Percentiles rank a stretch among this genome's conserved stretches.
phyloP scores from a whole-genome alignment of 192 early-diverging fungal species.

The Allomyces javanicus region DNA sequence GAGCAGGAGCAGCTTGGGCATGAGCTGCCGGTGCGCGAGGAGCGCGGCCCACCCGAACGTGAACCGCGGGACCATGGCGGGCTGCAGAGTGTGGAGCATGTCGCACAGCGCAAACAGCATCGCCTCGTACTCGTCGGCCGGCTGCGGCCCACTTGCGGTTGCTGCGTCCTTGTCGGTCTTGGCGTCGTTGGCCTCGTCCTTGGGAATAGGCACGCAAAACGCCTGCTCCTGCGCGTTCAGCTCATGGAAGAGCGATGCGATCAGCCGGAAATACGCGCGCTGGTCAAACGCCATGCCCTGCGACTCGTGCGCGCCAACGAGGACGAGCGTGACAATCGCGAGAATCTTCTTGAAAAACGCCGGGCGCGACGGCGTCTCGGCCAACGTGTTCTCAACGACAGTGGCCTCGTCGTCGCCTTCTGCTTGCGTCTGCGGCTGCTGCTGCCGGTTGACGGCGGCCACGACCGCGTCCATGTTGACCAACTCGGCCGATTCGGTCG shows the following conservation, averaged over 20 bases:
- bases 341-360: conserved; percentile 44
- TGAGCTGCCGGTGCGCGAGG: conserved; percentile 77
- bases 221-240: conserved; percentile 40
- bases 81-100: conserved; percentile 66
- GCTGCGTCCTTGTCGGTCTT: too few species aligned
- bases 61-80: conserved; percentile 74
- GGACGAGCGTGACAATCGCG: conserved; percentile 62
- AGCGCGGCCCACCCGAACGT: conserved; percentile 86
- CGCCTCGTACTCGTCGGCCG: background rate
- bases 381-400: background rate
- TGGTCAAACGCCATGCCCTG: conserved; percentile 67
- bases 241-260: conserved; percentile 67
- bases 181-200: too few species aligned
- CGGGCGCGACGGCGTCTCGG: background rate
- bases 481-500: conserved; percentile 40
- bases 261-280: conserved; percentile 70
- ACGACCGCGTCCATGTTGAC: too few species aligned
- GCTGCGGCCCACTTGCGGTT: too few species aligned
- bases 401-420: background rate
- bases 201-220: conserved; percentile 5
- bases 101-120: conserved; percentile 19
- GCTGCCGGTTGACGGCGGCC: too few species aligned
- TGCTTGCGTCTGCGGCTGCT: background rate
- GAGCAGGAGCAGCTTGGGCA: conserved; percentile 61
- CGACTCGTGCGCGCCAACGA: conserved; percentile 70